Conservation (phyloP, 345 rosid species). For the Anacardium occidentale region DNA sequence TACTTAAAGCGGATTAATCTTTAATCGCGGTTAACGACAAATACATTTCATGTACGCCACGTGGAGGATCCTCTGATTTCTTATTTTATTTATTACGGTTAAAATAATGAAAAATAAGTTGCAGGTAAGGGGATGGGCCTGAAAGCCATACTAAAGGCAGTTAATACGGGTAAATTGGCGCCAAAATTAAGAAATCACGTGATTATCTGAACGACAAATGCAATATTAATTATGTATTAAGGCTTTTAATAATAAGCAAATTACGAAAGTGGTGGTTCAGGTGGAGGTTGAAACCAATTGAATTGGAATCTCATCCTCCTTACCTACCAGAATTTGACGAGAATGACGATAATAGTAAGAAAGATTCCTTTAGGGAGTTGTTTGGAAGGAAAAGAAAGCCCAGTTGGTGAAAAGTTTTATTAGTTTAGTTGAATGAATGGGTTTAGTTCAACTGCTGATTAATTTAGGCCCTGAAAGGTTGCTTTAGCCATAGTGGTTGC, state of each 20-base stretch:
- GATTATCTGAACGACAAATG: constrained; percentile 13
- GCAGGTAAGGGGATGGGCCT: no score
- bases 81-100: not conserved
- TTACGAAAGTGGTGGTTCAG: no score
- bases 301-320: constrained; percentile 7
- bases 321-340: not conserved
- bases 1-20: constrained; percentile 14
- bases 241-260: no score
- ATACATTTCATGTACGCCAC: no score
- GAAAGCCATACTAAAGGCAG: not conserved
- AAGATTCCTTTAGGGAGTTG: not conserved
- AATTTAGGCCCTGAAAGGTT: no score
- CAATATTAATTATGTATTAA: no score
- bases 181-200: constrained; percentile 24
- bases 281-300: constrained; percentile 7
- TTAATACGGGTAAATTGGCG: constrained; percentile 31
- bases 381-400: not conserved
- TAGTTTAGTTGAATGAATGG: not conserved
- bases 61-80: not conserved
- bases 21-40: no score
- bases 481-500: no score
- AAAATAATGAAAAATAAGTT: no score
- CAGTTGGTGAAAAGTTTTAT: constrained; percentile 8
- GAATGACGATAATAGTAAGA: no score
- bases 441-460: not conserved